These are phyloP conservation scores for Jimgerdemannia flammicorona DNA, from an alignment of 192 early-diverging fungal species.

Conservation along the genomic window DNA sequence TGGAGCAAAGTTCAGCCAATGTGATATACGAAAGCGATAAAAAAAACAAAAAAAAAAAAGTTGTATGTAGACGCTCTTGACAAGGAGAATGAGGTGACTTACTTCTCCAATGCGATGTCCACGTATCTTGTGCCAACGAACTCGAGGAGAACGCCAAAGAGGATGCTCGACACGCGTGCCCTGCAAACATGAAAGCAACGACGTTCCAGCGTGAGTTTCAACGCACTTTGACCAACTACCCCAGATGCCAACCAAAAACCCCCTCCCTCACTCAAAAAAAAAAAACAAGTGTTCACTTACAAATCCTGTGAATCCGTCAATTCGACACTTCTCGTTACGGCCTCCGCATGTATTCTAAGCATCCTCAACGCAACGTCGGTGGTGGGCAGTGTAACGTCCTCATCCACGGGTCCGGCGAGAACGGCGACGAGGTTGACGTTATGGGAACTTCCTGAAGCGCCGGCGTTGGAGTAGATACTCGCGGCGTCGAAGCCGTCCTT, in stretches of 20 bases:
- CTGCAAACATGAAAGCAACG: constrained; percentile 21
- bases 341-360: constrained; percentile 72
- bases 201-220: no score
- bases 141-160: constrained; percentile 77
- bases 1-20: no score
- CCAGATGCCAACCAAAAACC: not conserved
- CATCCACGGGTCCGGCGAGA: not conserved
- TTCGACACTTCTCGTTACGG: constrained; percentile 74
- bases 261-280: not conserved
- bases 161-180: constrained; percentile 54
- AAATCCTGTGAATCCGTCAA: constrained; percentile 61
- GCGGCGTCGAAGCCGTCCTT: constrained; percentile 43
- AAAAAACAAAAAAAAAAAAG: no score
- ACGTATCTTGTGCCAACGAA: constrained; percentile 81
- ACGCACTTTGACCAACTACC: not conserved
- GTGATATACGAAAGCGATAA: no score
- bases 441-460: not conserved
- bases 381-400: constrained; percentile 23
- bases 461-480: constrained; percentile 14
- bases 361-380: constrained; percentile 45
- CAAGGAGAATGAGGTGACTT: constrained; percentile 8
- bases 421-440: not conserved
- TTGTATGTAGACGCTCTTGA: no score
- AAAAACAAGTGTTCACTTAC: constrained; percentile 27
- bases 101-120: constrained; percentile 76